Evolutionary conservation across 306 rosid genomes (phyloP).

Genomic region (Styphnolobium japonicum): DNA sequence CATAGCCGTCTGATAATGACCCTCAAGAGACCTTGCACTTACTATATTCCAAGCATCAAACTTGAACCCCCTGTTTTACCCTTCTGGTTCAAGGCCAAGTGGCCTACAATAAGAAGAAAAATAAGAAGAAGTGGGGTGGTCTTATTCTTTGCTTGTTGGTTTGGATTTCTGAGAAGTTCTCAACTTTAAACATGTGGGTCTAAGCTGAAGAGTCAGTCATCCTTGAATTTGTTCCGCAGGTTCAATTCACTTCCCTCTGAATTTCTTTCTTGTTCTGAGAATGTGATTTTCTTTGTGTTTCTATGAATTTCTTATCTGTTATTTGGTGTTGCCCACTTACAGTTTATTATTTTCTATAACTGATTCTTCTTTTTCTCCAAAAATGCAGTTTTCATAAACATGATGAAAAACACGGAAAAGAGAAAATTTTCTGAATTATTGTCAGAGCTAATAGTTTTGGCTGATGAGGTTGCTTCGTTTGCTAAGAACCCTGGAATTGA

Average conservation of each 20-base stretch:
- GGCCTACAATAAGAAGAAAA: background rate
- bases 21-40: no score
- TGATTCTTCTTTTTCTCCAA: background rate
- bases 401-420: conserved; percentile 35
- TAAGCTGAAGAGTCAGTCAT: background rate
- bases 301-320: background rate
- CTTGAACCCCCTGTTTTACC: conserved; percentile 8
- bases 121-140: background rate
- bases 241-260: background rate
- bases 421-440: conserved; percentile 33
- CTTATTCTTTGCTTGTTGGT: conserved; percentile 19
- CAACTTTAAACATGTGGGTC: background rate
- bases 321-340: background rate
- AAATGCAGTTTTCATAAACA: background rate
- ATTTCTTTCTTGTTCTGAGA: conserved; percentile 1
- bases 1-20: conserved; percentile 35
- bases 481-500: conserved; percentile 40
- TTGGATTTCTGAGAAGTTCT: conserved; percentile 8
- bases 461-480: conserved; percentile 45
- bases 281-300: background rate
- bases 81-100: conserved; percentile 5
- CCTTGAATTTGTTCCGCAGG: conserved; percentile 23
- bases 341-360: background rate
- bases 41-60: conserved; percentile 30
- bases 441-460: conserved; percentile 37